Percentiles rank a stretch among this genome's conserved stretches.
Conservation (phyloP, 306 rosid genomes). For the Astragalus membranaceus region DNA sequence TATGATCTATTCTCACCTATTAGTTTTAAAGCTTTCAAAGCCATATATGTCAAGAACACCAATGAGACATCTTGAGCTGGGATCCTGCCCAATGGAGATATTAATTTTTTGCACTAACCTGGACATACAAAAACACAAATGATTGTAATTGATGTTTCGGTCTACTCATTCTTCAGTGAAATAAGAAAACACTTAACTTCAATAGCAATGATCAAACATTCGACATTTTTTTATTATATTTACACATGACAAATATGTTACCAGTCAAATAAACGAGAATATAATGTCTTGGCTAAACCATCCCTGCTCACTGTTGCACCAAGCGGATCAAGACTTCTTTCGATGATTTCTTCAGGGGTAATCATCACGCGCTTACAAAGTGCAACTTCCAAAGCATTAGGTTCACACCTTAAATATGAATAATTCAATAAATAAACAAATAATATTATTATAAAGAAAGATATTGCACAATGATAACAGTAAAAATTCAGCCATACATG, state of each 20-base stretch:
- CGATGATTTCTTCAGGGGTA: conserved; percentile 85
- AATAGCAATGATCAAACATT: conserved; percentile 1
- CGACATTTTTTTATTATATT: background rate
- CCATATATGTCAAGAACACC: conserved; percentile 96
- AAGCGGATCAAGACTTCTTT: conserved; percentile 72
- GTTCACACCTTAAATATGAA: conserved; percentile 61
- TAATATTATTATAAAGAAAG: background rate
- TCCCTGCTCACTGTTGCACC: conserved; percentile 80
- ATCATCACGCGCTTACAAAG: conserved; percentile 77
- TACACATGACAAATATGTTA: conserved; percentile 23
- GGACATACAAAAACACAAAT: conserved; percentile 28
- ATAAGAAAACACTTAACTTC: conserved; percentile 1
- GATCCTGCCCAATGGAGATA: conserved; percentile 83
- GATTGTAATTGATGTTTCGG: conserved; percentile 11
- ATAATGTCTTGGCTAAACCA: conserved; percentile 86
- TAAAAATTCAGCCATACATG: conserved; percentile 44
- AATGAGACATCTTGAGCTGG: conserved; percentile 60
- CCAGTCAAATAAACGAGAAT: conserved; percentile 88
- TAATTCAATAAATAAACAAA: conserved; percentile 5
- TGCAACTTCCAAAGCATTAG: conserved; percentile 62
- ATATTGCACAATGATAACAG: conserved; percentile 22
- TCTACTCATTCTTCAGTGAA: background rate
- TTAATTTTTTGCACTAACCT: conserved; percentile 91
- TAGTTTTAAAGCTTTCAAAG: conserved; percentile 76
- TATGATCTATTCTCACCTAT: conserved; percentile 47